These are phyloP conservation scores for Lentinus tigrinus DNA, from an alignment of 768 basidiomycete genomes.

Conservation along the genomic window DNA sequence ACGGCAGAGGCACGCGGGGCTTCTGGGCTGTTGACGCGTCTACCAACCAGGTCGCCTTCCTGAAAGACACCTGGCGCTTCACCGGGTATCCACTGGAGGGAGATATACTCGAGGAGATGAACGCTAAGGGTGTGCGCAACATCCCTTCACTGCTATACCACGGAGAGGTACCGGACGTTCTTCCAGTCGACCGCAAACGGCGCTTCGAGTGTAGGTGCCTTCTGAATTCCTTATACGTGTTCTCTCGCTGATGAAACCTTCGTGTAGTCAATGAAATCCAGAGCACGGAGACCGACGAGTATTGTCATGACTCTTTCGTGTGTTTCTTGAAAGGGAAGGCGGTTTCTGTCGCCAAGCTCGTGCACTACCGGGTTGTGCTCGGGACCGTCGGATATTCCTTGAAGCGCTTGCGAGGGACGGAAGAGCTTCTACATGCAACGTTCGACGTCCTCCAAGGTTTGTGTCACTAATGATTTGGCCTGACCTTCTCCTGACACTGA, in stretches of 20 bases:
- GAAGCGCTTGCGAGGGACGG: background rate
- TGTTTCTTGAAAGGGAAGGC: background rate
- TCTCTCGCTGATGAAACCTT: too few species aligned
- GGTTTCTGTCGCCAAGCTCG: background rate
- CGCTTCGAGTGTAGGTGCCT: too few species aligned
- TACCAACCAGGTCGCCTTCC: background rate
- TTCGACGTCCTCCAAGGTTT: background rate
- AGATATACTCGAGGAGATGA: background rate
- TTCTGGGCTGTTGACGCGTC: background rate
- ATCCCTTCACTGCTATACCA: background rate
- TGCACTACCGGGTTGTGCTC: background rate
- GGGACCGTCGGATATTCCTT: conserved; percentile 2
- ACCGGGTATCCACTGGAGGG: background rate
- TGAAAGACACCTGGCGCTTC: conserved; percentile 5
- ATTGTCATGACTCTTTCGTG: background rate
- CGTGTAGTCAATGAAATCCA: too few species aligned
- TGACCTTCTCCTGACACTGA: background rate
- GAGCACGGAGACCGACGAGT: too few species aligned
- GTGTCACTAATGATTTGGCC: background rate
- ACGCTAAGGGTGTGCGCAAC: background rate
- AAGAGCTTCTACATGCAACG: background rate
- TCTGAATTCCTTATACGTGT: too few species aligned
- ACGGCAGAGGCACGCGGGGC: background rate
- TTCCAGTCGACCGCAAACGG: too few species aligned
- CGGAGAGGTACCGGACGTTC: background rate